Evolutionary conservation across 2,329 filamentous ascomycete genomes (phyloP), one percentile per base, ranked within the genome.

Genomic region (Knufia petricola): DNA sequence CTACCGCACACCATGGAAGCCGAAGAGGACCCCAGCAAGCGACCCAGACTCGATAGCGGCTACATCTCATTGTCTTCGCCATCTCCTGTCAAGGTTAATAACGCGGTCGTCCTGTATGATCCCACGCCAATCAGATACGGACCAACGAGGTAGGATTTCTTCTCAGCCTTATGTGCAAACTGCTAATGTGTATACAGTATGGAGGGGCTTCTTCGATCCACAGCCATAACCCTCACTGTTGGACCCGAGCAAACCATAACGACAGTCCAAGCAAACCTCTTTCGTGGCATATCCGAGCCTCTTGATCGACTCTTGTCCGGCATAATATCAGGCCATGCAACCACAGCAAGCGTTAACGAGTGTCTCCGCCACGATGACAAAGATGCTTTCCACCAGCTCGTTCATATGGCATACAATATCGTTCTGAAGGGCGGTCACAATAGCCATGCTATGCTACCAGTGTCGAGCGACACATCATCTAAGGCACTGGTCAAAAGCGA

Each of bases 321-420:
- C 23, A 12, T 12, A 12, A 26, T 26, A 4, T 13, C 21, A 10
- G 17, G 8, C 13, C 19, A 31, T 9, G 24, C 12, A 4, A 20
- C 30, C 26, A n/a, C 28, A 13, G 28, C 24, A 9, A 26, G 13
- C 17, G 6, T 44, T 26, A 31, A 44, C 19, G 41, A 44, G 2
- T 15, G 17, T 26, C 41, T 44, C 23, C 41, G 41, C 6, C 41
- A 44, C 12, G 41, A 44, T 19, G 41, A 44, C 26, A 44, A 44
- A 19, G 41, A 31, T 31, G 41, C 41, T 15, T 44, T 44, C 20
- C 24, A 31, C 8, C 23, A 26, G 26, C 41, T 44, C 12, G 28
- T 31, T n/a, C 9, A 15, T 9, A 31, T 44, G 41, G 41, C 41
- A 31, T 44, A 44, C 24, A 6, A 2, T 3, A 31, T 44, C n/a